Percentiles rank a stretch among this genome's conserved stretches.
These are phyloP conservation scores for Eucalyptus brandiana DNA, from an alignment of 345 rosid genomes.

Conservation along the genomic window DNA sequence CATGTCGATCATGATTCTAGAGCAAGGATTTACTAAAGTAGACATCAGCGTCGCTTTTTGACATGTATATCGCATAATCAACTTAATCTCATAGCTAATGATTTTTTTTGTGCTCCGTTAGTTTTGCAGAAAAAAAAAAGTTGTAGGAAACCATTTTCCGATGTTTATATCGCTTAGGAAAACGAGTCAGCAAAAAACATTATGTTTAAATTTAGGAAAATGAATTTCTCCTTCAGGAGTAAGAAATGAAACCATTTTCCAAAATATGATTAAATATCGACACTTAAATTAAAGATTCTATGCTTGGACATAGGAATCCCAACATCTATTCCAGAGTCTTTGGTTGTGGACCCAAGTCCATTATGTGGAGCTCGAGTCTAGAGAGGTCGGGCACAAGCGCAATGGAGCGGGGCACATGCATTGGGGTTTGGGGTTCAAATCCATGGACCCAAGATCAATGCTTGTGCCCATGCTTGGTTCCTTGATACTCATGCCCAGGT, in stretches of 20 bases:
- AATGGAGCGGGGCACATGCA: neutral
- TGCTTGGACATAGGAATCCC: neutral
- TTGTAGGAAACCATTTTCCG: neutral
- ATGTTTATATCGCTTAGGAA: accelerated
- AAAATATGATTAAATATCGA: neutral
- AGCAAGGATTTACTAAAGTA: neutral
- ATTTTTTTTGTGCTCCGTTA: neutral
- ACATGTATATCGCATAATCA: neutral
- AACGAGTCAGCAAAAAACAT: neutral
- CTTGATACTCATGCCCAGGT: neutral
- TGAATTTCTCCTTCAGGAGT: neutral
- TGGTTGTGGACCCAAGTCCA: neutral
- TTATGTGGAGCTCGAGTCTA: too few species aligned
- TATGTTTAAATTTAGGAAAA: neutral
- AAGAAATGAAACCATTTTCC: neutral
- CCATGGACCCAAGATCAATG: neutral
- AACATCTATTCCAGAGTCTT: neutral
- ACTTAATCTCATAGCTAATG: neutral
- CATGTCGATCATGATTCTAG: neutral
- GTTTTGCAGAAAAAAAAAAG: neutral
- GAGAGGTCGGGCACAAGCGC: accelerated
- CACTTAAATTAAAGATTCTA: accelerated
- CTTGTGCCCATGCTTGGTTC: neutral
- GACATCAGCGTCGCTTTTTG: accelerated
- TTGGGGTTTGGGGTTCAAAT: neutral